Conservation (phyloP, 108 stramenopile species). For the Cyclotella cryptica region DNA sequence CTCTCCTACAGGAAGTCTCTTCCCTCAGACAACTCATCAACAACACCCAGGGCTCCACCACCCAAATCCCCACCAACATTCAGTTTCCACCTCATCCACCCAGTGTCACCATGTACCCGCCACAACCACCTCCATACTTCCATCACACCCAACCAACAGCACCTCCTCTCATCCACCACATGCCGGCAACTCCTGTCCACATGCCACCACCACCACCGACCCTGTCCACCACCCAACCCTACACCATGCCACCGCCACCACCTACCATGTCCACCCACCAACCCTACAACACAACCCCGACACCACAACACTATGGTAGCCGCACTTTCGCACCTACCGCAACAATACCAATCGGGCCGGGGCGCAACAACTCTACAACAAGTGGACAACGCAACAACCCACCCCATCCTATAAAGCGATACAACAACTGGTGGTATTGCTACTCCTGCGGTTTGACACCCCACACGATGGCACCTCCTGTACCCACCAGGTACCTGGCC, state of each 20-base stretch:
- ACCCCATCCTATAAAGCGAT: background rate
- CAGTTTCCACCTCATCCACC: background rate
- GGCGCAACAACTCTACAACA: background rate
- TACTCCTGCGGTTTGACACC: background rate
- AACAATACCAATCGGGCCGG: background rate
- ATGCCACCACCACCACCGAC: too few species aligned
- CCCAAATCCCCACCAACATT: background rate
- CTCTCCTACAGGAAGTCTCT: background rate
- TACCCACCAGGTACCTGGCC: too few species aligned
- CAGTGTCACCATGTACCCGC: background rate
- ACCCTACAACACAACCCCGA: background rate
- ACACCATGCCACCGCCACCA: too few species aligned
- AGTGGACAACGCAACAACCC: background rate
- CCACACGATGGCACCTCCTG: background rate
- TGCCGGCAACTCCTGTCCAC: background rate
- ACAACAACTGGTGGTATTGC: slow-evolving; percentile 2
- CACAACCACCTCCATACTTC: too few species aligned
- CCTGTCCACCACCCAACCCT: too few species aligned
- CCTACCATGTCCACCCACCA: background rate
- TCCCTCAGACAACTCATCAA: background rate
- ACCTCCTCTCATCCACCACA: background rate
- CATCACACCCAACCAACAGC: background rate
- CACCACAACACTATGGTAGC: background rate
- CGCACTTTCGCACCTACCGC: too few species aligned
- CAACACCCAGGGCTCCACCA: background rate